phyloP scores from a whole-genome alignment of 2,329 filamentous ascomycete species.

The Alternaria sp. region DNA sequence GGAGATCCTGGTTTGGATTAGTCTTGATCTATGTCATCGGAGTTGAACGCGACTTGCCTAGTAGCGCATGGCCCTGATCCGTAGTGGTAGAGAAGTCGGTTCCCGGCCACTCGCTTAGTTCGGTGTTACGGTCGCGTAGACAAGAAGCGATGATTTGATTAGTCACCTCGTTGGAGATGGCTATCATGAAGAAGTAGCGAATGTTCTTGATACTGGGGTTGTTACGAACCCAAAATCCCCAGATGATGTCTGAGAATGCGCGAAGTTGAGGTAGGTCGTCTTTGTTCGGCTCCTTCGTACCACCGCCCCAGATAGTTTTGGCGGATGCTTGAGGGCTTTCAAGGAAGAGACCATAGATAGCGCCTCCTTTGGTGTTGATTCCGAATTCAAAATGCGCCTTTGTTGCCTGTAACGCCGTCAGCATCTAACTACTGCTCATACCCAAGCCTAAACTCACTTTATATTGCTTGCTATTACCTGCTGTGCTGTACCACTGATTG shows the following conservation, averaged over 20 bases:
- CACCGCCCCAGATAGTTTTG: conserved; percentile 10
- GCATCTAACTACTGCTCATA: not conserved
- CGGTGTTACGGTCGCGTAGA: conserved; percentile 1
- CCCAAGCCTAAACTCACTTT: conserved; percentile 1
- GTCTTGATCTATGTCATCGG: not conserved
- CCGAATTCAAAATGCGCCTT: conserved; percentile 23
- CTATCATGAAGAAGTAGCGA: conserved; percentile 24
- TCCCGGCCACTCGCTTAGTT: conserved; percentile 25
- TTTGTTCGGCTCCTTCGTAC: not conserved
- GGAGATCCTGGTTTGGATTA: conserved; percentile 14
- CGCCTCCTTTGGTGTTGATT: conserved; percentile 17
- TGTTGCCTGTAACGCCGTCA: conserved; percentile 14
- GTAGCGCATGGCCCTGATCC: conserved; percentile 22
- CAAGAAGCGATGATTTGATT: conserved; percentile 21
- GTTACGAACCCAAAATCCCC: conserved; percentile 23
- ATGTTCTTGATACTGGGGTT: conserved; percentile 20
- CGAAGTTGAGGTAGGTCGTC: conserved; percentile 21
- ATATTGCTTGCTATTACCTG: conserved; percentile 9
- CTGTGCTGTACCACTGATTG: conserved; percentile 24
- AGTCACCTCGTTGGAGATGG: conserved; percentile 24
- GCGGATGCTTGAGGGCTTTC: conserved; percentile 14
- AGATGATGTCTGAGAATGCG: conserved; percentile 25
- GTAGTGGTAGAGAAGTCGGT: conserved; percentile 13
- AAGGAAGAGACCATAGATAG: conserved; percentile 19
- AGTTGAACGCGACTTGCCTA: conserved; percentile 7